A percentile compares a stretch with the other conserved stretches of the same genome.
phyloP scores from a whole-genome alignment of 2,329 filamentous ascomycete genomes.

The Aspergillus novofumigatus region DNA sequence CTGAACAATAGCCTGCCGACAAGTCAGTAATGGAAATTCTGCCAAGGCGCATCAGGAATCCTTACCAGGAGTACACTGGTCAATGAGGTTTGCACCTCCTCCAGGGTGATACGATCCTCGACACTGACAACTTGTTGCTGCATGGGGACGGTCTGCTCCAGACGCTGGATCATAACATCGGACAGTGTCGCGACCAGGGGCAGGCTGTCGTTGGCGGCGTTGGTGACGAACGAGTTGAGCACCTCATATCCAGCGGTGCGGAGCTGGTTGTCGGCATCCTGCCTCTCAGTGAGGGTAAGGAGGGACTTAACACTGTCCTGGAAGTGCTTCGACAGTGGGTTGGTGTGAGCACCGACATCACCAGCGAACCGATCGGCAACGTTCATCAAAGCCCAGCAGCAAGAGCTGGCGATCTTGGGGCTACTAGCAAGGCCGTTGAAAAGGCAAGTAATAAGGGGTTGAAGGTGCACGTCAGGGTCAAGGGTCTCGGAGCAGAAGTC shows the following conservation, averaged over 20 bases:
- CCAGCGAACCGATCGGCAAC: constrained; percentile 92
- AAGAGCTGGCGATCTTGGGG: constrained; percentile 95
- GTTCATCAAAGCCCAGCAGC: constrained; percentile 99
- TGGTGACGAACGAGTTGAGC: constrained; percentile 88
- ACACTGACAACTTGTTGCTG: constrained; percentile 93
- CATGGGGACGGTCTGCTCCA: constrained; percentile 85
- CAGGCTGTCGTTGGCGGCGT: constrained; percentile 82
- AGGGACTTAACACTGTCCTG: constrained; percentile 84
- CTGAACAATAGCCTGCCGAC: constrained; percentile 67
- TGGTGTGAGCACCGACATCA: constrained; percentile 71
- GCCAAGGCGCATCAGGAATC: background rate
- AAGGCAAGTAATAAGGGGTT: constrained; percentile 78
- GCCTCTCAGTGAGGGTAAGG: constrained; percentile 74
- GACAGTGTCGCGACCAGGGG: constrained; percentile 75
- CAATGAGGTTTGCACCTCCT: constrained; percentile 97
- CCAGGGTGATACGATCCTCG: constrained; percentile 90
- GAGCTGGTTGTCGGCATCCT: constrained; percentile 79
- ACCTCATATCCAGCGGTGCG: constrained; percentile 97
- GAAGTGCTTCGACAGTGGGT: constrained; percentile 87
- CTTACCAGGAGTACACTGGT: constrained; percentile 74
- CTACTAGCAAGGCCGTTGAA: constrained; percentile 87
- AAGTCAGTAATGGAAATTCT: background rate
- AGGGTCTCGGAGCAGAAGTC: constrained; percentile 90
- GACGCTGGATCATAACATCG: constrained; percentile 81
- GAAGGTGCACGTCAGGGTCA: constrained; percentile 76